phyloP scores from a whole-genome alignment of 768 basidiomycete species.

The Suillus plorans region DNA sequence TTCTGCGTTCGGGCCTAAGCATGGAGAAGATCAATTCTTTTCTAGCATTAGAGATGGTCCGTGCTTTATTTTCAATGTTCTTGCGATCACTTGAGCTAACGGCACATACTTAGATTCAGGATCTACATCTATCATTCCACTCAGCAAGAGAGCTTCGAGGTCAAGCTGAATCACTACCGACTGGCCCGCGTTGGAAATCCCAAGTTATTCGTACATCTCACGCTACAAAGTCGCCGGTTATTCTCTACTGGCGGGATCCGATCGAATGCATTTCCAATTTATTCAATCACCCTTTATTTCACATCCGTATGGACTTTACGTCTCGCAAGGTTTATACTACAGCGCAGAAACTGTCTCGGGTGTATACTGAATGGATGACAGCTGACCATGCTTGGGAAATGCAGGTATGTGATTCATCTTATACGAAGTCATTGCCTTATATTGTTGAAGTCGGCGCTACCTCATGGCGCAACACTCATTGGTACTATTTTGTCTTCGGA shows the following conservation, averaged over 20 bases:
- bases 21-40: slow-evolving; percentile 30
- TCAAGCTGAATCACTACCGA: slow-evolving; percentile 18
- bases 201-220: slow-evolving; percentile 5
- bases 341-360: slow-evolving; percentile 4
- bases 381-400: slow-evolving; percentile 24
- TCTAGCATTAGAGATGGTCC: slow-evolving; percentile 26
- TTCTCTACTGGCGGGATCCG: slow-evolving; percentile 25
- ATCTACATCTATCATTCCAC: slow-evolving; percentile 18
- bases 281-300: slow-evolving; percentile 20
- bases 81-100: background rate
- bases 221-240: slow-evolving; percentile 21
- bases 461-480: slow-evolving; percentile 17
- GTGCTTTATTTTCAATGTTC: slow-evolving; percentile 1
- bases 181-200: slow-evolving; percentile 22
- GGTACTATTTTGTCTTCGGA: slow-evolving; percentile 30
- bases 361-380: slow-evolving; percentile 26
- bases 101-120: background rate
- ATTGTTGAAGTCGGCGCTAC: slow-evolving; percentile 13
- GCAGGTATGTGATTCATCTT: slow-evolving; percentile 19
- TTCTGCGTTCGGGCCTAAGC: slow-evolving; percentile 27
- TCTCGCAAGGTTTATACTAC: slow-evolving; percentile 15
- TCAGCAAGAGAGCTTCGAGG: slow-evolving; percentile 24
- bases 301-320: slow-evolving; percentile 16
- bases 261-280: slow-evolving; percentile 23
- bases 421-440: background rate